These are phyloP conservation scores for Apiospora saccharicola DNA, from an alignment of 2,329 filamentous ascomycete species.

Conservation along the genomic window DNA sequence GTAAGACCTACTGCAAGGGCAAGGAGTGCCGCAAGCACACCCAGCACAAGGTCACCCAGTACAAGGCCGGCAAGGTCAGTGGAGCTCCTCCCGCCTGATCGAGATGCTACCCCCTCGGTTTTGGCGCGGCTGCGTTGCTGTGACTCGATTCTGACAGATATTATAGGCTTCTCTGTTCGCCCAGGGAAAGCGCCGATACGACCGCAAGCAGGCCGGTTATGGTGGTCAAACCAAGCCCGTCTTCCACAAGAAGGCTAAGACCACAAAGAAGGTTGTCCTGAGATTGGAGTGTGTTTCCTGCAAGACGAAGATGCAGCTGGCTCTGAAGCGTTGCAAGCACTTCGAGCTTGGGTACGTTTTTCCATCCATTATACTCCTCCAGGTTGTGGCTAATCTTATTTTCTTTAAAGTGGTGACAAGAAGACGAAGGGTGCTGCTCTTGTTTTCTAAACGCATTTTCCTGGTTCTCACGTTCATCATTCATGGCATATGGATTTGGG, in stretches of 20 bases:
- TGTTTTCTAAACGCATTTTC: slow-evolving; percentile 82
- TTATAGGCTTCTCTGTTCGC: slow-evolving; percentile 85
- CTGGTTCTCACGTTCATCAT: slow-evolving; percentile 41
- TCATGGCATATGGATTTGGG: slow-evolving; percentile 55
- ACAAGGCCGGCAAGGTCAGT: slow-evolving; percentile 91
- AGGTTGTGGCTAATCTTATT: slow-evolving; percentile 44
- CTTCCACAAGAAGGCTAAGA: slow-evolving; percentile 99
- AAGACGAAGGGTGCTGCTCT: slow-evolving; percentile 99
- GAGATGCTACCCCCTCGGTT: not conserved
- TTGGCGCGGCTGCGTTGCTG: not conserved
- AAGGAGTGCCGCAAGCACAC: slow-evolving; percentile 93
- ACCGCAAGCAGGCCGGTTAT: slow-evolving; percentile 98
- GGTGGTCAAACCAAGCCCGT: slow-evolving; percentile 99
- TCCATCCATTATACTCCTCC: not conserved
- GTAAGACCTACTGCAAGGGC: slow-evolving; percentile 97
- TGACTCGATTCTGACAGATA: slow-evolving; percentile 19
- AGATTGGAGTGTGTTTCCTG: slow-evolving; percentile 96
- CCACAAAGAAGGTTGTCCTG: slow-evolving; percentile 99
- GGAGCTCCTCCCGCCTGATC: not conserved
- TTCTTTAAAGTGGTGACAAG: slow-evolving; percentile 89
- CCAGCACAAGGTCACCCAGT: slow-evolving; percentile 93
- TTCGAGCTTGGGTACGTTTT: slow-evolving; percentile 94
- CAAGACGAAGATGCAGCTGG: slow-evolving; percentile 98
- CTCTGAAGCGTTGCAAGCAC: slow-evolving; percentile 99
- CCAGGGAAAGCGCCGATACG: slow-evolving; percentile 99